Conservation (phyloP, 176 grass and related monocot genomes). For the Tuctoria greenei region DNA sequence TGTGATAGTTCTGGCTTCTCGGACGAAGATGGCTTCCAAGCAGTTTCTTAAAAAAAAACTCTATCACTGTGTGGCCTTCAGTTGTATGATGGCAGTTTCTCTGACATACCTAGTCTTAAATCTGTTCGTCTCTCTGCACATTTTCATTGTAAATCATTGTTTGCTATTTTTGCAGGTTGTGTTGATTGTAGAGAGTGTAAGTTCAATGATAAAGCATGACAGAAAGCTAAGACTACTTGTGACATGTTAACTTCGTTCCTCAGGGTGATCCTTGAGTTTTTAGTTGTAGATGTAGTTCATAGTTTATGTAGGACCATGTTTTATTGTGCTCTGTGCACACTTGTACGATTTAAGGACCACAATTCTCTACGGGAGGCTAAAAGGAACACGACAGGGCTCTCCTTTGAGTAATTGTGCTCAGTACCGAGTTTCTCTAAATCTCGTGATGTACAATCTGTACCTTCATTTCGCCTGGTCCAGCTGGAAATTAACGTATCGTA, state of each 20-base stretch:
- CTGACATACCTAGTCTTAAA: not conserved
- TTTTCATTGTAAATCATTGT: constrained; percentile 17
- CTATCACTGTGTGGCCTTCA: not conserved
- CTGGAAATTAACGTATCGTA: not conserved
- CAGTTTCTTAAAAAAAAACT: not conserved
- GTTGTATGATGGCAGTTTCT: not conserved
- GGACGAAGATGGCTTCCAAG: not conserved
- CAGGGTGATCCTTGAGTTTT: not conserved
- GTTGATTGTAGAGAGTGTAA: constrained; percentile 68
- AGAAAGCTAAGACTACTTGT: constrained; percentile 66
- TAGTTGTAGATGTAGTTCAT: constrained; percentile 30
- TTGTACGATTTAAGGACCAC: constrained; percentile 29
- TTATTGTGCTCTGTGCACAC: not conserved
- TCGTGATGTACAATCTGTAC: not conserved
- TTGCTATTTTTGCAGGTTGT: constrained; percentile 60
- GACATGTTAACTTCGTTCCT: constrained; percentile 29
- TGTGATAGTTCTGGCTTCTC: not conserved
- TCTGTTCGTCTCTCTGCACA: not conserved
- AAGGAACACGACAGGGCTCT: constrained; percentile 4
- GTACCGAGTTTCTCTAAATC: not conserved
- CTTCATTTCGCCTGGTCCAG: not conserved
- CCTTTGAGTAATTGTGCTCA: not conserved
- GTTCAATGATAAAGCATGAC: constrained; percentile 82
- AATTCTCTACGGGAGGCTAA: not conserved
- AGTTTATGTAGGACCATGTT: constrained; percentile 18